Base-by-base conservation (phyloP, 140 eudicot species). In the Oenanthe javanica region DNA sequence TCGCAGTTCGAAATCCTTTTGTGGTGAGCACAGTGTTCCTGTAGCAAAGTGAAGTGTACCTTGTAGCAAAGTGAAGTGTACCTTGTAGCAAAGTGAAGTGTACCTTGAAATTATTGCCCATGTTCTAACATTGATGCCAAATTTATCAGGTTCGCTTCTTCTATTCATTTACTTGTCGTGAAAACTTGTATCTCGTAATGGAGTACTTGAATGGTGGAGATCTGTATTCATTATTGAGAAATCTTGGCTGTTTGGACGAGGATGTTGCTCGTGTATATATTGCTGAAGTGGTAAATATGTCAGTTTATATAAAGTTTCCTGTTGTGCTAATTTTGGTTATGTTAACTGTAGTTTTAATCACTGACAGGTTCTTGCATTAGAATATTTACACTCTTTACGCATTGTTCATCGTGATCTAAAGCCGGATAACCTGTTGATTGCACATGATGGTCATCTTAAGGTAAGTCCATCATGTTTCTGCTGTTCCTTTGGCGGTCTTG, bases 361-460 rank as follows among this genome's bases (percentile, higher is more conserved):
- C 86, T 71, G 76, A 74, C 88, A 94, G 98, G 98, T 94, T 66
- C 98, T 94, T 86, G 98, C 98, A 66, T 83, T 94, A 92, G 98
- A 94, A 77, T 94, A 94, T 88, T 77, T 94, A 83, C 98, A 94
- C 87, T 91, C 98, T 77, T 87, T 91, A 31, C 88, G 92, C 19
- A 93, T 94, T 87, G 98, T 94, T 89, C 98, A 94, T 84, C 98
- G 98, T 79, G 98, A 94, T 84, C 82, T 95, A 64, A 95, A 95
- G 87, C 99, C 99, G 42, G 99, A 95, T 84, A 95, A 95, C 84
- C 84, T 95, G 86, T 85, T 95, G 86, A 95, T 95, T 85, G 97
- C 99, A 49, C 99, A 95, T 86, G 99, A 95, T 90, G 99, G 99
- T 71, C 99, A 95, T 83, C 91, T 95, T 57, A 95, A 95, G 96